phyloP scores from a whole-genome alignment of 129 eudicot genomes.

The Saussurea involucrata region DNA sequence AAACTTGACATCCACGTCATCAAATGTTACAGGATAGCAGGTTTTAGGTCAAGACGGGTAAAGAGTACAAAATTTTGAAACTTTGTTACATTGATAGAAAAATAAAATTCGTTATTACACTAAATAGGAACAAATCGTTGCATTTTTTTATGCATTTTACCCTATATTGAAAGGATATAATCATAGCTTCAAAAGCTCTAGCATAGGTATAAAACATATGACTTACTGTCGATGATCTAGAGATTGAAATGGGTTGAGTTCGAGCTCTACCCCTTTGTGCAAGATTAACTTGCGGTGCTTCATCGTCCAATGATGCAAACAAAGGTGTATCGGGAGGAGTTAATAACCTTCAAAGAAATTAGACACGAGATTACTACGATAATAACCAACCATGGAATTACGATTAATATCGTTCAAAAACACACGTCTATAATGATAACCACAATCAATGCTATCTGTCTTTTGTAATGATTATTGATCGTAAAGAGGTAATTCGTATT shows the following conservation, averaged over 20 bases:
- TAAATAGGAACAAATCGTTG: background rate
- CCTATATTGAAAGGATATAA: background rate
- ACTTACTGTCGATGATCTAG: slow-evolving; percentile 87
- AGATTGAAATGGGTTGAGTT: slow-evolving; percentile 76
- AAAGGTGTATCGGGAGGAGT: slow-evolving; percentile 99
- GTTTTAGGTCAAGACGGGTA: background rate
- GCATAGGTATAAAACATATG: background rate
- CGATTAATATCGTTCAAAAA: background rate
- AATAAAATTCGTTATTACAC: background rate
- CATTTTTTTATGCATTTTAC: background rate
- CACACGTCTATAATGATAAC: background rate
- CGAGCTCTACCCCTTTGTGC: slow-evolving; percentile 76
- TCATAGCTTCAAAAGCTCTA: background rate
- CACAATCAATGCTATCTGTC: background rate
- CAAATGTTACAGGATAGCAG: background rate
- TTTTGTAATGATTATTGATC: background rate
- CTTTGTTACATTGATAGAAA: background rate
- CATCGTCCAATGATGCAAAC: slow-evolving; percentile 86
- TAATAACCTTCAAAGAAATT: slow-evolving; percentile 55
- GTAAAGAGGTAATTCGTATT: background rate
- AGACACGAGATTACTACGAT: slow-evolving; percentile 7
- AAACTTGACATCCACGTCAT: background rate
- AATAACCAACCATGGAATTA: background rate
- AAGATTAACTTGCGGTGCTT: slow-evolving; percentile 47
- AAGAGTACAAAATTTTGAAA: background rate